These are phyloP conservation scores for Sporothrix inflata DNA, from an alignment of 2,329 filamentous ascomycete species.

Conservation along the genomic window DNA sequence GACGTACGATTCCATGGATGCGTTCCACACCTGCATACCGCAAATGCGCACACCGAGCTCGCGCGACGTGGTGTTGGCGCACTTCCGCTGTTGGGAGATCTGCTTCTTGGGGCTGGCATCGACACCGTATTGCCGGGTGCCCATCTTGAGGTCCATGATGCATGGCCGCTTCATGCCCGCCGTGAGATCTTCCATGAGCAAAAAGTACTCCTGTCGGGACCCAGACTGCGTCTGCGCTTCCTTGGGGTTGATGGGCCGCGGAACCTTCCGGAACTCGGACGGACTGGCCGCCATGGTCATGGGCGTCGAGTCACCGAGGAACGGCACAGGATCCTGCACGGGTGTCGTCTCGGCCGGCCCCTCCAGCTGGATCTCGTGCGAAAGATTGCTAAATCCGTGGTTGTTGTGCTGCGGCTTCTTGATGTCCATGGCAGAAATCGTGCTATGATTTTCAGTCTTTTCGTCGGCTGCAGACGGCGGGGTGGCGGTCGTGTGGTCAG, in stretches of 20 bases:
- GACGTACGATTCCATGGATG: constrained; percentile 78
- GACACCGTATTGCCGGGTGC: constrained; percentile 92
- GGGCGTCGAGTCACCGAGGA: constrained; percentile 36
- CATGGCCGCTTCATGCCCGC: constrained; percentile 96
- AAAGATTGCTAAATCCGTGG: constrained; percentile 10
- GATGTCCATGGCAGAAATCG: constrained; percentile 32
- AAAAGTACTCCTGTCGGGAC: constrained; percentile 83
- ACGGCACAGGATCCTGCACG: not conserved
- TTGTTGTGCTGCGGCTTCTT: constrained; percentile 21
- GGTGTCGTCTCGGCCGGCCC: constrained; percentile 22
- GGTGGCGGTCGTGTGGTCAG: not conserved
- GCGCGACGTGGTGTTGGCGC: constrained; percentile 85
- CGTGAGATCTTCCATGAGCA: constrained; percentile 91
- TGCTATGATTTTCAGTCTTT: constrained; percentile 29
- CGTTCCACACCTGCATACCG: constrained; percentile 95
- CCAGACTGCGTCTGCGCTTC: constrained; percentile 68
- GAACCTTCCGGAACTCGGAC: constrained; percentile 50
- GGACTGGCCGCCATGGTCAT: constrained; percentile 41
- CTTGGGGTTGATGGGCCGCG: constrained; percentile 73
- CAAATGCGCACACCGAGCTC: constrained; percentile 92
- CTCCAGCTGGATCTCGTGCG: not conserved
- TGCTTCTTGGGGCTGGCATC: constrained; percentile 92
- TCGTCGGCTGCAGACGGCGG: not conserved
- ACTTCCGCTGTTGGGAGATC: constrained; percentile 89
- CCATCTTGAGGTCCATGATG: constrained; percentile 98